Conservation (phyloP, 164 flowering plant genomes). For the Warburgia ugandensis region DNA sequence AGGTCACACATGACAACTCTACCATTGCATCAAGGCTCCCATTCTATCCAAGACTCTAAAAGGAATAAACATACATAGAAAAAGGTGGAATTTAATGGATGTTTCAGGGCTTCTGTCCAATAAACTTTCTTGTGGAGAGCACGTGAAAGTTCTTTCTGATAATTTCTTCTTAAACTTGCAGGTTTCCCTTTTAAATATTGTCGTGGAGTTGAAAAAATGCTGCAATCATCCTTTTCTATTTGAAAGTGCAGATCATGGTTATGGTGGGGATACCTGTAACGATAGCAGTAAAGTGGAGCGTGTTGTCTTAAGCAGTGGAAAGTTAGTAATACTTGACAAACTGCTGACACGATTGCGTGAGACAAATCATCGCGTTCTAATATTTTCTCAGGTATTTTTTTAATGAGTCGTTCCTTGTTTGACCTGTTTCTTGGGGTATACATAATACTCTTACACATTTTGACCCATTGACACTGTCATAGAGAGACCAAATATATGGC, state of each 20-base stretch:
- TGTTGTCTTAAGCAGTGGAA: conserved; percentile 85
- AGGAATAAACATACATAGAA: no score
- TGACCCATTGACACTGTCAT: no score
- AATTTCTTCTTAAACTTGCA: conserved; percentile 28
- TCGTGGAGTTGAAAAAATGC: conserved; percentile 99
- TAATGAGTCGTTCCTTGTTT: neutral
- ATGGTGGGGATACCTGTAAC: conserved; percentile 69
- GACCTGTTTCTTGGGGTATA: no score
- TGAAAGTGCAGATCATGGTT: conserved; percentile 99
- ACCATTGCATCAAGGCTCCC: no score
- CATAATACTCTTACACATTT: no score
- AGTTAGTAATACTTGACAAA: conserved; percentile 93
- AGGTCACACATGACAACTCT: no score
- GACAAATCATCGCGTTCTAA: conserved; percentile 90
- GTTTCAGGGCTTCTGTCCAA: no score
- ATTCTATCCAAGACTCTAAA: no score
- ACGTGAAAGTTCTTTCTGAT: no score
- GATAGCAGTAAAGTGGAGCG: conserved; percentile 89
- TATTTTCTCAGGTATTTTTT: conserved; percentile 86
- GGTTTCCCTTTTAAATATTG: conserved; percentile 97
- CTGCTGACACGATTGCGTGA: conserved; percentile 70
- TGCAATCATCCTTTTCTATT: conserved; percentile 99
- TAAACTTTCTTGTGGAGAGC: no score
- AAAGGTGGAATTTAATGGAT: no score
- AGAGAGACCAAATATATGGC: no score